Conservation (phyloP, 257 asterid genomes). For the Jasminum sambac region DNA sequence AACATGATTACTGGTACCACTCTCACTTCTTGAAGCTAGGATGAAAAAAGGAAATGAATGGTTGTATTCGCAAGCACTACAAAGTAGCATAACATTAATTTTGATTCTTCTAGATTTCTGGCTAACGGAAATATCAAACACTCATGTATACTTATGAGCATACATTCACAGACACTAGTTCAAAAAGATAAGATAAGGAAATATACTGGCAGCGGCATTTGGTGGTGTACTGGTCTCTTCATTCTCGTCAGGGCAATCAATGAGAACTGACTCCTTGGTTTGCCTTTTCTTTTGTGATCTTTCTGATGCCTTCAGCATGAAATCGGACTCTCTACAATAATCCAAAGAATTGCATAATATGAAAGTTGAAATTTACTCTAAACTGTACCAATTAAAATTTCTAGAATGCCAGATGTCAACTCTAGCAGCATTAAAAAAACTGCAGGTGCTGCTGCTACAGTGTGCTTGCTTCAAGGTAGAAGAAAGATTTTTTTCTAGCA, state of each 20-base stretch:
- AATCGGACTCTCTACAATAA: constrained; percentile 58
- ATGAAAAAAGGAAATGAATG: background rate
- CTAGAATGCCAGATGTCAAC: constrained; percentile 15
- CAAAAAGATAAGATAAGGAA: constrained; percentile 19
- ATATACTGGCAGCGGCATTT: constrained; percentile 56
- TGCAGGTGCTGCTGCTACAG: constrained; percentile 15
- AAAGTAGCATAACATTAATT: background rate
- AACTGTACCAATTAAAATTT: constrained; percentile 10
- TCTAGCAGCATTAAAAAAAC: constrained; percentile 10
- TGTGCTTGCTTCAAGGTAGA: background rate
- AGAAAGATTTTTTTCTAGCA: constrained; percentile 15
- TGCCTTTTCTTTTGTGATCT: constrained; percentile 47
- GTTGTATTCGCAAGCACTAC: background rate
- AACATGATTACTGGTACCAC: background rate
- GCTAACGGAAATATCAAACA: background rate
- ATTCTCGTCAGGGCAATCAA: constrained; percentile 42
- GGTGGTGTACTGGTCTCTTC: constrained; percentile 43
- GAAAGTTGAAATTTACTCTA: background rate
- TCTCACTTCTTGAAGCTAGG: background rate
- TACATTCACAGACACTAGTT: background rate
- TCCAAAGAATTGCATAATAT: constrained; percentile 20
- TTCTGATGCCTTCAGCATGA: constrained; percentile 55
- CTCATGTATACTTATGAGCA: background rate
- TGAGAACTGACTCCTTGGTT: constrained; percentile 37
- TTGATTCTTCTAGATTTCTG: background rate